Evolutionary conservation across 805 yeast species (phyloP), one percentile per base, ranked within the genome.

Genomic region (Cyberlindnera subsufficiens): DNA sequence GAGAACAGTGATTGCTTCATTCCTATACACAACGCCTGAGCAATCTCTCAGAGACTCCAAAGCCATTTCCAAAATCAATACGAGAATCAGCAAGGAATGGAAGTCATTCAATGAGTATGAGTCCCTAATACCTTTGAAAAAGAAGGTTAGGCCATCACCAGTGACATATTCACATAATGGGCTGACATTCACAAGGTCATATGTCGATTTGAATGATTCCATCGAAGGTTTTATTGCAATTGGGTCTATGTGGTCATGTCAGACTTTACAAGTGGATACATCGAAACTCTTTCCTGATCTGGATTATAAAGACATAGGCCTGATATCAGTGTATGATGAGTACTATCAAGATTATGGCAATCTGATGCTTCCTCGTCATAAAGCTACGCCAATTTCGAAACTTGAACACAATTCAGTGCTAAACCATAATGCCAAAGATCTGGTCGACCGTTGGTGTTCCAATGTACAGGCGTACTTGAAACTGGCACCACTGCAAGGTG

Each of bases 191-290:
- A 44, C 46, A 0, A 52, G 44, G 32, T 51, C 51, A 22, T 4
- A 33, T 4, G 59, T 54, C 17, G 52, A 54, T 34, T 32, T 58
- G 6, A 52, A 47, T 3, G 42, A 37, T 14, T 34, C 54, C 2
- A 32, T 52, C 2, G 9, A 46, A 2, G 34, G 41, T 6, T 50
- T 50, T 27, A 42, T 52, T 14, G 59, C 60, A 3, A 49, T 58
- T 32, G 60, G 60, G 0, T 32, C 43, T 17, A 30, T 33, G 2
- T 58, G 61, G 61, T 53, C 60, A 1, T 58, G 59, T 37, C 61
- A 58, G 40, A 58, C 61, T 0, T 20, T 58, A 3, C 27, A 41
- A 3, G 47, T 56, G n/a, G 52, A 56, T 39, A 19, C 49, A 13
- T 44, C 43, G 35, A 47, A 51, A 15, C 34, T 58, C 9, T 58